Conservation (phyloP, 164 flowering plant species). For the Platanus orientalis region DNA sequence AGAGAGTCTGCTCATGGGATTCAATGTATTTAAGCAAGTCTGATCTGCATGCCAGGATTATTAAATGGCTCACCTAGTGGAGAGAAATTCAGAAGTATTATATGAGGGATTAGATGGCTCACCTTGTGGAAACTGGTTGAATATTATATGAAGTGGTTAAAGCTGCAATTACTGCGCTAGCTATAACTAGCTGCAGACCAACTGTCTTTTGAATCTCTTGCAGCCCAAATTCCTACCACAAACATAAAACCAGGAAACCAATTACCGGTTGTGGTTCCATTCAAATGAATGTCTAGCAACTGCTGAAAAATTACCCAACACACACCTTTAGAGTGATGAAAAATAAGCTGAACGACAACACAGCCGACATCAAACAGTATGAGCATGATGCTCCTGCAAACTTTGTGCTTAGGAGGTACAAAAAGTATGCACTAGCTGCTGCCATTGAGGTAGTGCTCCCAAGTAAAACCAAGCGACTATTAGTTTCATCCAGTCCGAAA, state of each 20-base stretch:
- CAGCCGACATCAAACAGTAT: slow-evolving; percentile 70
- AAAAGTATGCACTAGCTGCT: slow-evolving; percentile 80
- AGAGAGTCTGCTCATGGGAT: too few relatives aligned
- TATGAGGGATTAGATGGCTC: slow-evolving; percentile 1
- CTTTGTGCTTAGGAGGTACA: slow-evolving; percentile 68
- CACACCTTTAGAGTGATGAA: slow-evolving; percentile 64
- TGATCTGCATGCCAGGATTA: too few relatives aligned
- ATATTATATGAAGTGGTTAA: slow-evolving; percentile 59
- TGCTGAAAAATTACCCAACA: not conserved
- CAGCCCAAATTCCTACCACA: slow-evolving; percentile 52
- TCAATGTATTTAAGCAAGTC: too few relatives aligned
- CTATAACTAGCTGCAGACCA: slow-evolving; percentile 52
- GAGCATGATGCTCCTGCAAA: slow-evolving; percentile 70
- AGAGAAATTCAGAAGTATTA: too few relatives aligned
- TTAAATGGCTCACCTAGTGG: too few relatives aligned
- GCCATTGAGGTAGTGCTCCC: slow-evolving; percentile 80
- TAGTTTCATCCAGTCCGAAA: slow-evolving; percentile 43
- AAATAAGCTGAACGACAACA: slow-evolving; percentile 69
- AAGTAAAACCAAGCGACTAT: slow-evolving; percentile 59
- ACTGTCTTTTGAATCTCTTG: slow-evolving; percentile 48
- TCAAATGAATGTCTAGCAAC: not conserved
- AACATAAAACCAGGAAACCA: slow-evolving; percentile 7
- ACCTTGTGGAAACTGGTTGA: slow-evolving; percentile 49
- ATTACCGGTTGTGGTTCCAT: not conserved
- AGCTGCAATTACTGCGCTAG: slow-evolving; percentile 53